Evolutionary conservation across 352 stramenopile genomes (phyloP), one percentile per base, ranked within the genome.

Genomic region (Globisporangium takayamanum): DNA sequence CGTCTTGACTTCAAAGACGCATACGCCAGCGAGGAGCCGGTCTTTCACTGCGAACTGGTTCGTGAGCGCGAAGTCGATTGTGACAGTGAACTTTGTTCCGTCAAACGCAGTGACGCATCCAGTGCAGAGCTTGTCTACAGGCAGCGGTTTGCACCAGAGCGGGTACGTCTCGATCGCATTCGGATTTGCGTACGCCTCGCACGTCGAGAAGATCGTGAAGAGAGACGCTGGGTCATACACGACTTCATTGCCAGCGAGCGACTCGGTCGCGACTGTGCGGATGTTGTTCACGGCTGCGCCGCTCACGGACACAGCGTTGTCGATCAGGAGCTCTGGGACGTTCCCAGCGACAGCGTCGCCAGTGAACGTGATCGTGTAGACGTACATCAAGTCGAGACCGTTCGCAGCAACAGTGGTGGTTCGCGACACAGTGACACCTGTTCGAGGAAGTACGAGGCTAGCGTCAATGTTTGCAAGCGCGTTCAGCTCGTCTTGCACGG

Each of bases 301-400:
- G 28, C 64, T 72, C 48, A 82, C 70, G 0, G 55, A 74, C 14
- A 89, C 57, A 0, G 68, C 69, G 26, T 60, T 69, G n/a, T 82
- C 62, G 11, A 97, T 71, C 6, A 46, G 60, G 0, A 96, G 53
- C 42, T 65, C 42, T 1, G 95, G 88, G 1, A 99, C 84, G 62
- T 98, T 81, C 15, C 96, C 96, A 45, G 78, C 78, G 3, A 89
- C 78, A 49, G 77, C 72, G 37, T 89, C 36, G 7, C 90, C 88
- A 20, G 80, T 69, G 55, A 98, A 98, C 5, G 68, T 83, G 28
- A 98, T 84, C 2, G 81, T 72, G 68, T 92, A 97, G 22, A 79
- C 67, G 39, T 94, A 77, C 37, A 59, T 72, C 7, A 96, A 58
- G 57, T 94, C 85, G 16, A 76, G 63, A 22, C 67, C 67, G 50